Conservation (phyloP, 2,329 filamentous ascomycete species). For the Microascus cirrosus region DNA sequence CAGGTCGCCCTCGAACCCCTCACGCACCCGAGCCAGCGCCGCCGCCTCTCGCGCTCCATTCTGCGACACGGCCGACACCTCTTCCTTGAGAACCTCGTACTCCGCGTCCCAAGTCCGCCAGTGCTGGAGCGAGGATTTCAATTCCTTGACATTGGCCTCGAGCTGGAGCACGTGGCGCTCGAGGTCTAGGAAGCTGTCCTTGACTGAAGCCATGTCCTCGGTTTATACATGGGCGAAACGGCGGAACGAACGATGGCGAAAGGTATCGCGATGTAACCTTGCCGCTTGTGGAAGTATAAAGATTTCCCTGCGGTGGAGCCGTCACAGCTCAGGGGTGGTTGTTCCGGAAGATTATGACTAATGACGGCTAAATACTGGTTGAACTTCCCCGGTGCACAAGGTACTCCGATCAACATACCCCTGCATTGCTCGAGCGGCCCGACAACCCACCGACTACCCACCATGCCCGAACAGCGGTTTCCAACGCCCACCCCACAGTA, state of each 20-base stretch:
- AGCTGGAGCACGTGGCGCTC: conserved; percentile 66
- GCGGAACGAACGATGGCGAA: not conserved
- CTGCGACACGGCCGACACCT: conserved; percentile 47
- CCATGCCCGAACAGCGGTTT: not conserved
- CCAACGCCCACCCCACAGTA: not conserved
- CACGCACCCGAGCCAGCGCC: conserved; percentile 46
- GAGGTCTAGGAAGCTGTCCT: conserved; percentile 51
- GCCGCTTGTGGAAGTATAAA: not conserved
- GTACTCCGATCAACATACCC: not conserved
- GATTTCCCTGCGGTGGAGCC: not conserved
- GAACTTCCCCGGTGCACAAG: no score
- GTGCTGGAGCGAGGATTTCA: conserved; percentile 67
- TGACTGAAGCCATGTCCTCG: conserved; percentile 23
- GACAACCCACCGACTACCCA: not conserved
- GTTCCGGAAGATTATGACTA: not conserved
- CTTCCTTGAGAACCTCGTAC: conserved; percentile 81
- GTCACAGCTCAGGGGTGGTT: not conserved
- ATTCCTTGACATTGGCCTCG: conserved; percentile 58
- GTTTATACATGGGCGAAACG: not conserved
- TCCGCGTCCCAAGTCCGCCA: conserved; percentile 90
- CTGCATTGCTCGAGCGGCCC: not conserved
- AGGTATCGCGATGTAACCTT: not conserved
- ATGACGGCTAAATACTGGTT: not conserved
- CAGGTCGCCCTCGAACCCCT: conserved; percentile 50
- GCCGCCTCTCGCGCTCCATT: conserved; percentile 23